phyloP scores from a whole-genome alignment of 139 green algal species.

The Volvox reticuliferus region DNA sequence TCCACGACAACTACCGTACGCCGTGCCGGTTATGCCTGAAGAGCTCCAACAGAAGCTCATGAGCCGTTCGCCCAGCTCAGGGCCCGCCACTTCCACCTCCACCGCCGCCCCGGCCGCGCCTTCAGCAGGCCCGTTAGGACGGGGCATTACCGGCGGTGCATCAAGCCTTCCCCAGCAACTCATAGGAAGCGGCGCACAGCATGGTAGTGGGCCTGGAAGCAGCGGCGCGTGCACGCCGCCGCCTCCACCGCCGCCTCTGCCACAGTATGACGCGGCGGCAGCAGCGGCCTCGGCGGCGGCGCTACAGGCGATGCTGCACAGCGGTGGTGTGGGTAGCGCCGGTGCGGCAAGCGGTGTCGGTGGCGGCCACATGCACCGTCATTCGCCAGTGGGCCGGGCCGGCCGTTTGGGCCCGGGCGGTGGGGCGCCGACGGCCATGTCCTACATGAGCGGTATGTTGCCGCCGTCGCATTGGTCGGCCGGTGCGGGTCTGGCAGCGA shows the following conservation, averaged over 20 bases:
- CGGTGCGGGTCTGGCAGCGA: not conserved
- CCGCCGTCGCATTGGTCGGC: not conserved
- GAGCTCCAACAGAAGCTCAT: conserved; percentile 23
- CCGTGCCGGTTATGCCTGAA: not conserved
- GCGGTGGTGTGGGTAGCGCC: not conserved
- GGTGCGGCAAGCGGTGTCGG: not conserved
- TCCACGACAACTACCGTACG: conserved; percentile 28
- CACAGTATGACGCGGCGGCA: not conserved
- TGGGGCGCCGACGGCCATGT: not conserved
- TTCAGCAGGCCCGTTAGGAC: not conserved
- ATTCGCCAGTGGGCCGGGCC: not conserved
- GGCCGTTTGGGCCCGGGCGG: not conserved
- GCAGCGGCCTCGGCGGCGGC: not conserved
- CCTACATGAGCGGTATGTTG: not conserved
- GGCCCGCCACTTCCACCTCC: not conserved
- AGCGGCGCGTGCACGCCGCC: not conserved
- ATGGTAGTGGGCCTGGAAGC: not conserved
- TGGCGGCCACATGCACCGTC: not conserved
- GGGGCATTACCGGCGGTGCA: not conserved
- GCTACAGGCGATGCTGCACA: not conserved
- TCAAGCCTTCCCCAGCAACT: not conserved
- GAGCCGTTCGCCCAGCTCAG: not conserved
- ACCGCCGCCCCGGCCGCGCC: not conserved
- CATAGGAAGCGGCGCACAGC: not conserved
- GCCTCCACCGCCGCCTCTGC: not conserved